Evolutionary conservation across 352 stramenopile species (phyloP).

Genomic region (Phytophthora pseudosyringae): DNA sequence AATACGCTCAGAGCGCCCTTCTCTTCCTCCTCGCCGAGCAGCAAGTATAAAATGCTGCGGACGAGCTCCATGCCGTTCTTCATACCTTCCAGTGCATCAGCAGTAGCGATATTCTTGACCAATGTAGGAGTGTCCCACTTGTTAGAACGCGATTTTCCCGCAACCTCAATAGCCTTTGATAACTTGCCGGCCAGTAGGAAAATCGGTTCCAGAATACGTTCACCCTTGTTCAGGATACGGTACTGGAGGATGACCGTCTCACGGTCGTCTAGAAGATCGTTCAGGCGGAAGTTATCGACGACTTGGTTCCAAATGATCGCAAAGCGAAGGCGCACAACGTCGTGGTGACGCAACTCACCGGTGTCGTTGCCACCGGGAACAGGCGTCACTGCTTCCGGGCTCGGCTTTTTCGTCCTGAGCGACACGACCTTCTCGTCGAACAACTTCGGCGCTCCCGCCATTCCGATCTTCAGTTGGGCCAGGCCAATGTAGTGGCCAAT

Average conservation of each 20-base stretch:
- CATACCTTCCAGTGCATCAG: conserved; percentile 64
- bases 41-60: conserved; percentile 71
- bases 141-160: conserved; percentile 53
- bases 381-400: conserved; percentile 15
- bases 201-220: conserved; percentile 78
- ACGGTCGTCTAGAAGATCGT: conserved; percentile 83
- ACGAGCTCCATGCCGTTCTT: conserved; percentile 65
- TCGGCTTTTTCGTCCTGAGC: conserved; percentile 42
- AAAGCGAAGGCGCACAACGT: conserved; percentile 77
- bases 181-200: conserved; percentile 82
- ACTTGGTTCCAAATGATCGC: conserved; percentile 90
- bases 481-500: conserved; percentile 79
- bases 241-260: conserved; percentile 89
- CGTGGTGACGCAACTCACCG: conserved; percentile 39
- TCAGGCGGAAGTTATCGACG: conserved; percentile 86
- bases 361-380: conserved; percentile 15
- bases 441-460: conserved; percentile 63
- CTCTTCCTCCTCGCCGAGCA: conserved; percentile 65
- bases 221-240: conserved; percentile 72
- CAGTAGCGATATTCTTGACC: conserved; percentile 65
- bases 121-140: conserved; percentile 60
- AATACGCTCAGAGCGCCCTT: conserved; percentile 60
- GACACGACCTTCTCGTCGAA: conserved; percentile 82
- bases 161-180: conserved; percentile 66
- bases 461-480: conserved; percentile 66